These are phyloP conservation scores for Russula vinacea DNA, from an alignment of 768 basidiomycete species.

Conservation along the genomic window DNA sequence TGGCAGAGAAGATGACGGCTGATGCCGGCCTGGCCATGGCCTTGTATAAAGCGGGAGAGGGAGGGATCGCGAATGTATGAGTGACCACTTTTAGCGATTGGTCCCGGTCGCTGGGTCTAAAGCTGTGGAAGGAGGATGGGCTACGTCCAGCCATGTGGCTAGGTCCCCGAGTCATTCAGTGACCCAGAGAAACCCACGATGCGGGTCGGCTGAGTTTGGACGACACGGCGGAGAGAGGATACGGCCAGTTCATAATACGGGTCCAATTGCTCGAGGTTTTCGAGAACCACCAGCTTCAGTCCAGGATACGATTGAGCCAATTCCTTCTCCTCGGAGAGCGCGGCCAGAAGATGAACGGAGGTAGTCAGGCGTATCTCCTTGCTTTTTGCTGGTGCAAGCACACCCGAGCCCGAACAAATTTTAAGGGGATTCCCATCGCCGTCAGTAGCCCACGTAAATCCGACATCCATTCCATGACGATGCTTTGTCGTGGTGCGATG, in stretches of 20 bases:
- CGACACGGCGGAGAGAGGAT: conserved; percentile 65
- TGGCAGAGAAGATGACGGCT: conserved; percentile 55
- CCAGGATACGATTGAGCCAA: conserved; percentile 36
- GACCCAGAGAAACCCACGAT: conserved; percentile 76
- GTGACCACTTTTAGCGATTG: conserved; percentile 66
- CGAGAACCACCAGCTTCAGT: conserved; percentile 71
- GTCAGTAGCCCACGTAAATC: conserved; percentile 47
- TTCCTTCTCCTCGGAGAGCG: conserved; percentile 38
- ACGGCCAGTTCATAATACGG: conserved; percentile 76
- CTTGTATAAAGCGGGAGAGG: conserved; percentile 84
- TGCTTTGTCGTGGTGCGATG: conserved; percentile 56
- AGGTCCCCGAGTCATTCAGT: conserved; percentile 76
- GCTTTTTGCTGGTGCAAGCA: conserved; percentile 41
- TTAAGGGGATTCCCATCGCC: conserved; percentile 43
- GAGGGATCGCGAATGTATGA: conserved; percentile 79
- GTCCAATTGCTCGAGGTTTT: conserved; percentile 82
- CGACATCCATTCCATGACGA: conserved; percentile 54
- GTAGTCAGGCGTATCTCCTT: conserved; percentile 57
- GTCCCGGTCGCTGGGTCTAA: conserved; percentile 80
- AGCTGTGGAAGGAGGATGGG: conserved; percentile 63
- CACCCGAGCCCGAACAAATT: conserved; percentile 33
- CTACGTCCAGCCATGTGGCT: conserved; percentile 79
- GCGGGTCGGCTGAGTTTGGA: conserved; percentile 60
- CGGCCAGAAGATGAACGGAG: conserved; percentile 48
- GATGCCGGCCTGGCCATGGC: conserved; percentile 90